Base-by-base conservation (phyloP, 495 filamentous ascomycete genomes). In the Penicillium egyptiacum region DNA sequence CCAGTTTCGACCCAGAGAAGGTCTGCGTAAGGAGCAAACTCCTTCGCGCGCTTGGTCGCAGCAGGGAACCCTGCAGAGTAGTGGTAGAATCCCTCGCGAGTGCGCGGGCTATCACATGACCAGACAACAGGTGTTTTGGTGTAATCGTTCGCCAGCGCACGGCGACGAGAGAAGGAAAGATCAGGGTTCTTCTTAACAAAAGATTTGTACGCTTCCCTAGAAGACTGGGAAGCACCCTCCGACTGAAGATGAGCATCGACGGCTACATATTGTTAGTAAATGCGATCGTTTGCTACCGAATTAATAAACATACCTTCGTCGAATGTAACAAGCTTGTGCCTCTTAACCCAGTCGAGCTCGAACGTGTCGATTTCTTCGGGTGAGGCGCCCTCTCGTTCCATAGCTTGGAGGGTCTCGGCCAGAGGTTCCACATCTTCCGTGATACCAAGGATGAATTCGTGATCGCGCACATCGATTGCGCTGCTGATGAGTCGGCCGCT, bases 1-100 rank as follows among this genome's bases (percentile, higher is more conserved):
- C 89, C 94, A 4, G 94, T 98, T 75, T 98, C 94, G 11, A 98
- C 88, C 94, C 94, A 98, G 19, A 98, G 83, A 5, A 98, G 86
- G 68, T 98, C 94, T 5, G 94, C 92, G 70, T 89, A 96, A 3
- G 94, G 94, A 3, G 83, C 91, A 56, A 96, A 98, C 42, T 86
- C 89, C 56, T 92, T 86, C 2, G 93, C 91, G 53, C 94, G 88
- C 75, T 97, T 97, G 39, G 90, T 96, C 1, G 94, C 94, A 1
- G 93, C 91, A 28, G 79, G 73, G 78, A 97, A 86, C 50, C 94
- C 94, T 8, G 91, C 90, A 16, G 82, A 81, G 81, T 95, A 97
- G 75, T 98, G 94, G 79, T 97, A 98, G 81, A 88, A 94, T 35
- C 94, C 94, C 68, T 98, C 94, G 31, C 94, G 83, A 2, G 94